A percentile compares a stretch with the other conserved stretches of the same genome.
Conservation (phyloP, 768 basidiomycete species). For the Rhizopogon salebrosus region DNA sequence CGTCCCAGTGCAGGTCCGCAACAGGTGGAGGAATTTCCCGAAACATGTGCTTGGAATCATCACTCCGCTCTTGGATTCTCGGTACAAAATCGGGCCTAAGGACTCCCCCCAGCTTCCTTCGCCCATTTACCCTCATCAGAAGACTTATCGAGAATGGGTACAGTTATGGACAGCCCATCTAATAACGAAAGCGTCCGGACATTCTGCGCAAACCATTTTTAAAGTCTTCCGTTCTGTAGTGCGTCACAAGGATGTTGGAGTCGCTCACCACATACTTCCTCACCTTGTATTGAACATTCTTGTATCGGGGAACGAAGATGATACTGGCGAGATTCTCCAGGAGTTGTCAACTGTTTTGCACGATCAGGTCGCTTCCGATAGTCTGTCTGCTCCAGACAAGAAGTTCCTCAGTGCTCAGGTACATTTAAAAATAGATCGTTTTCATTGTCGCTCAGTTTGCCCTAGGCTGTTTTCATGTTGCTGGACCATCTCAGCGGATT, state of each 20-base stretch:
- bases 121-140: slow-evolving; percentile 73
- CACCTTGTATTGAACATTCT: slow-evolving; percentile 87
- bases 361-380: slow-evolving; percentile 73
- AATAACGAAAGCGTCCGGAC: slow-evolving; percentile 58
- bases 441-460: neutral
- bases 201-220: slow-evolving; percentile 65
- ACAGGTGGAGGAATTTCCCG: slow-evolving; percentile 74
- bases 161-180: slow-evolving; percentile 84
- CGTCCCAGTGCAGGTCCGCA: slow-evolving; percentile 60
- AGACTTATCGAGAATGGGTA: slow-evolving; percentile 96
- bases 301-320: slow-evolving; percentile 63
- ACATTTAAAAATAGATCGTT: slow-evolving; percentile 5
- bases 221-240: slow-evolving; percentile 72
- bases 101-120: slow-evolving; percentile 37
- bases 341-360: slow-evolving; percentile 81
- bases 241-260: slow-evolving; percentile 84
- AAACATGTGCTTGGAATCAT: slow-evolving; percentile 83
- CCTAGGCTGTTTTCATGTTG: slow-evolving; percentile 85
- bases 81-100: slow-evolving; percentile 50
- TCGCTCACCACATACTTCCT: slow-evolving; percentile 88
- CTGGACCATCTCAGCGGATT: slow-evolving; percentile 94
- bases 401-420: slow-evolving; percentile 94
- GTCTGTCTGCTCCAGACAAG: slow-evolving; percentile 65
- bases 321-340: slow-evolving; percentile 56
- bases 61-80: slow-evolving; percentile 73